phyloP scores from a whole-genome alignment of 331 rosid species.

The Stylosanthes scabra region DNA sequence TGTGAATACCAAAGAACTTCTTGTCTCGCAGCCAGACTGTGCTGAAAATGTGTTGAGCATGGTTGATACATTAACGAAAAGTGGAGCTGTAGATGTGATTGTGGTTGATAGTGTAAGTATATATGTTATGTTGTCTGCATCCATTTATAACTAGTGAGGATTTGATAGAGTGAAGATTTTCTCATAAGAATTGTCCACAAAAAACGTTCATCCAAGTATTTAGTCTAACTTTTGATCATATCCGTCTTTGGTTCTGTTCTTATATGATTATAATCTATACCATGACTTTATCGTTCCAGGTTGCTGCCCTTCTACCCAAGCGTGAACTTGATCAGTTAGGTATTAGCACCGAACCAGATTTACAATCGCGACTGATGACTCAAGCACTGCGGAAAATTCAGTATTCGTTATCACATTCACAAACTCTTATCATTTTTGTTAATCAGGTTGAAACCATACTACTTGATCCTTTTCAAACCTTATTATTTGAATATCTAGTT shows the following conservation, averaged over 20 bases:
- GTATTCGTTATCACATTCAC: conserved; percentile 67
- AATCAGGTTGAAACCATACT: conserved; percentile 67
- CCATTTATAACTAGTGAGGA: conserved; percentile 15
- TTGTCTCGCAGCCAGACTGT: conserved; percentile 73
- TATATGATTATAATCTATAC: not conserved
- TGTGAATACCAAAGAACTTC: conserved; percentile 73
- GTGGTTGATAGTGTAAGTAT: conserved; percentile 93
- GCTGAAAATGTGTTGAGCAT: conserved; percentile 84
- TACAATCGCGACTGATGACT: conserved; percentile 66
- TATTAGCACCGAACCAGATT: conserved; percentile 47
- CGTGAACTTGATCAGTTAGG: conserved; percentile 68
- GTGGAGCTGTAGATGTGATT: conserved; percentile 87
- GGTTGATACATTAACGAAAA: conserved; percentile 78
- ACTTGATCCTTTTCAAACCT: conserved; percentile 9
- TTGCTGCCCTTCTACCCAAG: conserved; percentile 90
- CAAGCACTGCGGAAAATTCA: conserved; percentile 76
- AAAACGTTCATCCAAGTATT: not conserved
- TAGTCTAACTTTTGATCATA: conserved; percentile 15
- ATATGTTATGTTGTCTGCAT: not conserved
- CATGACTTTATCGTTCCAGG: conserved; percentile 56
- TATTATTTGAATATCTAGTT: conserved; percentile 25
- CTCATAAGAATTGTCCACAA: not conserved
- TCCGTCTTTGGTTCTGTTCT: conserved; percentile 25
- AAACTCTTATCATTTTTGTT: conserved; percentile 69
- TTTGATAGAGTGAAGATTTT: conserved; percentile 20